Base-by-base conservation (phyloP, 345 rosid genomes). In the Brassica rapa region DNA sequence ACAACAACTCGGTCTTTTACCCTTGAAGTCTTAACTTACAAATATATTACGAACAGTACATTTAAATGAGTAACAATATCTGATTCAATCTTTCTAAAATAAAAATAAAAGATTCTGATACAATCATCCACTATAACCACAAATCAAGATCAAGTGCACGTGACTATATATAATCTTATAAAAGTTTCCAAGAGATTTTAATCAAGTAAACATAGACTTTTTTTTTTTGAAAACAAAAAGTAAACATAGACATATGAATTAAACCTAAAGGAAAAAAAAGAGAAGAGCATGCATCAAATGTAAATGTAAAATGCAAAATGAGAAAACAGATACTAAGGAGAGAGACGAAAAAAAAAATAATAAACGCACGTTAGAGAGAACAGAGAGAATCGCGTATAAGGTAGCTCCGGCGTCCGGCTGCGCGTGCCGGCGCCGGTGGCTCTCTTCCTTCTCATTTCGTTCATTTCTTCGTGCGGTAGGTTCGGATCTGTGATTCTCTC, bases 1-100 rank as follows among this genome's bases (percentile, higher is more conserved):
- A 78, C 81, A 71, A 78, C 77, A 65, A 66, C 55, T 78, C 81
- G 72, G 66, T 70, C 33, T 27, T 65, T 64, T 77, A 24, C 4
- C 62, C 4, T 35, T 64, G 21, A 11, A 71, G 46, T 43, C 57
- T 27, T 27, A 62, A 62, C 62, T 63, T 64, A 41, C 23, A 41
- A 16, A 65, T 72, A 33, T 41, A 39, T 19, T 64, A 57, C 57
- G 51, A 39, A 65, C 14, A 65, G 8, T 15, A 16, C 66, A 64
- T 70, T 53, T 19, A 71, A 41, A 64, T 32, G 33, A 7, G 33
- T 49, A 53, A 6, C 6, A 62, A 46, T 66, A 60, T 57, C 37
- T 66, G 39, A 53, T 53, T 63, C 57, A 32, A 56, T 70, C 63
- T 39, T 39, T 35, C 10, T 35, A 35, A 1, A 35, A 35, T 7